phyloP scores from a whole-genome alignment of 2,329 filamentous ascomycete genomes.

The Aspergillus sp. region DNA sequence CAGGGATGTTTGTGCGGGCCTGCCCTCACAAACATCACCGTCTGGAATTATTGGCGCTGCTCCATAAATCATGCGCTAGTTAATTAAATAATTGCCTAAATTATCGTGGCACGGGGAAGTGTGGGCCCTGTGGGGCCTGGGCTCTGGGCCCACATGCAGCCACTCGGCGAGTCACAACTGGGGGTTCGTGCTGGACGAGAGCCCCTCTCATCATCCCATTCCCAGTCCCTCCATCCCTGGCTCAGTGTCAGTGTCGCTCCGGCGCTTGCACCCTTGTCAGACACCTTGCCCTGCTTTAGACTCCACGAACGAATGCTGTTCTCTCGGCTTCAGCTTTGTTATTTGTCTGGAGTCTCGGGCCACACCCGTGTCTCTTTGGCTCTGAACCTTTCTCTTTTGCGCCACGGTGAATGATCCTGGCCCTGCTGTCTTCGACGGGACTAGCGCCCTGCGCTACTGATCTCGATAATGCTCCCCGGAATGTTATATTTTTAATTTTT shows the following conservation, averaged over 20 bases:
- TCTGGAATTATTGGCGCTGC: slow-evolving; percentile 20
- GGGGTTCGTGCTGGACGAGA: slow-evolving; percentile 27
- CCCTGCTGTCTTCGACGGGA: slow-evolving; percentile 3
- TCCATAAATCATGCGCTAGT: slow-evolving; percentile 18
- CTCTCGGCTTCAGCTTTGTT: too few relatives aligned
- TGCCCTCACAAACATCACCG: slow-evolving; percentile 15
- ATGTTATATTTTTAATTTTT: slow-evolving; percentile 11
- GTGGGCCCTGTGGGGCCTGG: slow-evolving; percentile 18
- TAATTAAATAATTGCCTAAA: slow-evolving; percentile 16
- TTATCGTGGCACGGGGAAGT: slow-evolving; percentile 25
- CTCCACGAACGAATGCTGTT: too few relatives aligned
- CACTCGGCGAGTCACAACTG: slow-evolving; percentile 28
- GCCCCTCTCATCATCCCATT: background rate
- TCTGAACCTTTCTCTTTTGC: too few relatives aligned
- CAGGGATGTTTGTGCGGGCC: slow-evolving; percentile 20
- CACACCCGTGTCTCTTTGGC: too few relatives aligned
- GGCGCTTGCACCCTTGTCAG: slow-evolving; percentile 15
- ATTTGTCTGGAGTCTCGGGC: too few relatives aligned
- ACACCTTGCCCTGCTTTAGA: too few relatives aligned
- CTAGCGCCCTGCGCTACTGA: slow-evolving; percentile 7
- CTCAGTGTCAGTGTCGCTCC: slow-evolving; percentile 18
- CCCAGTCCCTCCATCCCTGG: slow-evolving; percentile 16
- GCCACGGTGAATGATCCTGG: too few relatives aligned
- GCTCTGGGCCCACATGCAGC: slow-evolving; percentile 27
- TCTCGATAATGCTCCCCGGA: slow-evolving; percentile 3